Evolutionary conservation across 129 eudicot species (phyloP).

Genomic region (Arctium minus): DNA sequence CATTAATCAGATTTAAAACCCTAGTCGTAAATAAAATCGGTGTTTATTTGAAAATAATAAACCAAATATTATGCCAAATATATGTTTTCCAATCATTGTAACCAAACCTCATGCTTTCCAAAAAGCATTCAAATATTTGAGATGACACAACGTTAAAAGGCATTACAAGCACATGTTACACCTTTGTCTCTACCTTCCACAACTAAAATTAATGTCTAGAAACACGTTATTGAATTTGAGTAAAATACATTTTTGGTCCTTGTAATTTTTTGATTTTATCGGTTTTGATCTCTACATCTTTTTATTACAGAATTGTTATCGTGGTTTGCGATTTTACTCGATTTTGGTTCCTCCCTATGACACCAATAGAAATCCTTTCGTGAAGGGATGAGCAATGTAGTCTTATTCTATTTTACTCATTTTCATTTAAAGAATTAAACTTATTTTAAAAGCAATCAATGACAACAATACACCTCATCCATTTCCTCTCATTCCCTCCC

Average conservation of each 20-base stretch:
- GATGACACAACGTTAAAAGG: neutral
- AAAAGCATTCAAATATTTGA: slow-evolving; percentile 13
- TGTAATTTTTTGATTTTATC: neutral
- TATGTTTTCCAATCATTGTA: neutral
- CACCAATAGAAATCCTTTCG: neutral
- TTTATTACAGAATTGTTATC: neutral
- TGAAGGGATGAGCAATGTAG: neutral
- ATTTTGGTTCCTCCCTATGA: neutral
- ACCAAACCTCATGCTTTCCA: slow-evolving; percentile 8
- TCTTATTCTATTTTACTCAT: neutral
- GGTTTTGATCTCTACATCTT: neutral
- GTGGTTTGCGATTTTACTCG: neutral
- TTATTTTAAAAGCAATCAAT: neutral
- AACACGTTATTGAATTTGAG: slow-evolving; percentile 21
- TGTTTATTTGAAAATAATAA: neutral
- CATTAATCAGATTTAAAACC: neutral
- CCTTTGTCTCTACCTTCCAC: slow-evolving; percentile 23
- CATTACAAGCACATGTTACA: slow-evolving; percentile 12
- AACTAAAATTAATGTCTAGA: neutral
- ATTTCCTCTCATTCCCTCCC: neutral
- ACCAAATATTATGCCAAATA: neutral
- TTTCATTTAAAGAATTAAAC: too few relatives aligned
- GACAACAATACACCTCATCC: neutral
- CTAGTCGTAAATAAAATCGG: neutral
- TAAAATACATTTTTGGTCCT: neutral